A percentile compares a stretch with the other conserved stretches of the same genome.
phyloP scores from a whole-genome alignment of 2,329 filamentous ascomycete genomes.

The Nemania sp. region DNA sequence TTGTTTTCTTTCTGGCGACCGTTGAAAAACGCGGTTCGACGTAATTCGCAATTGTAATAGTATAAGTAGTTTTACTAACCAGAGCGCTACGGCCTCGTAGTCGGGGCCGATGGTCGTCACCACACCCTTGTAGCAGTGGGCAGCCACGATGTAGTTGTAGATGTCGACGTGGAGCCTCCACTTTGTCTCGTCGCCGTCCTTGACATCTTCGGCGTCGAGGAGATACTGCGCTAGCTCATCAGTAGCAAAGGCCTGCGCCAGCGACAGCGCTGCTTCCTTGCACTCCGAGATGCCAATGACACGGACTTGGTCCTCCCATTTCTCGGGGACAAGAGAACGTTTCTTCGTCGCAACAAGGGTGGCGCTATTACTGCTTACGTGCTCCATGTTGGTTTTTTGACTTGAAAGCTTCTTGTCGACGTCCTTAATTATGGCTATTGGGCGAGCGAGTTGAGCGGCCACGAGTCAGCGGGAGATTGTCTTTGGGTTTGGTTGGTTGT shows the following conservation, averaged over 20 bases:
- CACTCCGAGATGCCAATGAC: conserved; percentile 68
- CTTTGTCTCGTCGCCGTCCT: conserved; percentile 67
- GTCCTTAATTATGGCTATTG: conserved; percentile 13
- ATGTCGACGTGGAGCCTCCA: conserved; percentile 79
- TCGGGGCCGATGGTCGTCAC: conserved; percentile 76
- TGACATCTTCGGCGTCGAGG: conserved; percentile 70
- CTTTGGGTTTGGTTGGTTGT: neutral
- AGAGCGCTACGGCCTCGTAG: conserved; percentile 78
- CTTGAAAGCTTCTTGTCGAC: conserved; percentile 27
- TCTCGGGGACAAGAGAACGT: conserved; percentile 56
- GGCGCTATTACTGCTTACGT: conserved; percentile 40
- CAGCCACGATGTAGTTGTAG: conserved; percentile 76
- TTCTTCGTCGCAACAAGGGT: conserved; percentile 39
- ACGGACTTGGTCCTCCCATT: conserved; percentile 63
- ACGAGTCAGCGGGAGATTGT: conserved; percentile 2
- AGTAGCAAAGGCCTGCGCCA: conserved; percentile 77
- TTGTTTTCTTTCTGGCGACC: neutral
- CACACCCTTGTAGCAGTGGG: conserved; percentile 74
- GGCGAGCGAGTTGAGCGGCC: neutral
- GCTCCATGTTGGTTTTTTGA: conserved; percentile 49
- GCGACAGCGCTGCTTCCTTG: conserved; percentile 70
- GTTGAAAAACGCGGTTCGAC: neutral
- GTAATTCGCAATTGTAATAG: no score
- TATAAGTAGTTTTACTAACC: conserved; percentile 65
- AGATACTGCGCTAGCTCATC: conserved; percentile 78